Conservation (phyloP, 345 rosid genomes). For the Diplotaxis tenuifolia region DNA sequence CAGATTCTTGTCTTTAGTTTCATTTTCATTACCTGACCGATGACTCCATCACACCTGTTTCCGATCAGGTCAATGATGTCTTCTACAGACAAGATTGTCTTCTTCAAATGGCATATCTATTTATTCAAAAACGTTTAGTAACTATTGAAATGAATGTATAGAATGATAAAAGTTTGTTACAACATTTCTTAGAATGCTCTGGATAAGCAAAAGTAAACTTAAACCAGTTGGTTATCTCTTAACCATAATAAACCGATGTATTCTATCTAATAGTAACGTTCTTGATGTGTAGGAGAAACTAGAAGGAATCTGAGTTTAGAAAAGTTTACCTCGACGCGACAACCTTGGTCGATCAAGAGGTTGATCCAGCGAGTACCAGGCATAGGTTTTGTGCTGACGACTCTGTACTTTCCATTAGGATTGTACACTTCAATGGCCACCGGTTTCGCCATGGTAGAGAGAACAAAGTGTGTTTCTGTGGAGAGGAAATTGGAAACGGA, state of each 20-base stretch:
- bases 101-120: slow-evolving; percentile 88
- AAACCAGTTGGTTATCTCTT: too few species aligned
- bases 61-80: slow-evolving; percentile 87
- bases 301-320: not conserved
- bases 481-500: slow-evolving; percentile 16
- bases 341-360: slow-evolving; percentile 80
- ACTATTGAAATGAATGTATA: too few species aligned
- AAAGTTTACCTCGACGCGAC: slow-evolving; percentile 79
- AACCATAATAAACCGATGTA: too few species aligned
- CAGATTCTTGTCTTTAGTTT: not conserved
- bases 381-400: slow-evolving; percentile 93
- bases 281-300: not conserved
- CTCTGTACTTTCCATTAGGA: slow-evolving; percentile 89
- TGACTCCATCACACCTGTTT: slow-evolving; percentile 88
- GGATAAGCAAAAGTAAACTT: too few species aligned
- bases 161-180: too few species aligned
- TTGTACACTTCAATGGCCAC: slow-evolving; percentile 87
- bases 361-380: slow-evolving; percentile 99
- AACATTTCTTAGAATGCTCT: too few species aligned
- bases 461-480: not conserved
- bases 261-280: too few species aligned
- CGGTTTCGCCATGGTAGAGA: slow-evolving; percentile 78
- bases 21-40: slow-evolving; percentile 66
- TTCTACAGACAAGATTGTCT: slow-evolving; percentile 89
- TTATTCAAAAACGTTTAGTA: not conserved